phyloP scores from a whole-genome alignment of 2,329 filamentous ascomycete genomes.

The Massarina eburnea region DNA sequence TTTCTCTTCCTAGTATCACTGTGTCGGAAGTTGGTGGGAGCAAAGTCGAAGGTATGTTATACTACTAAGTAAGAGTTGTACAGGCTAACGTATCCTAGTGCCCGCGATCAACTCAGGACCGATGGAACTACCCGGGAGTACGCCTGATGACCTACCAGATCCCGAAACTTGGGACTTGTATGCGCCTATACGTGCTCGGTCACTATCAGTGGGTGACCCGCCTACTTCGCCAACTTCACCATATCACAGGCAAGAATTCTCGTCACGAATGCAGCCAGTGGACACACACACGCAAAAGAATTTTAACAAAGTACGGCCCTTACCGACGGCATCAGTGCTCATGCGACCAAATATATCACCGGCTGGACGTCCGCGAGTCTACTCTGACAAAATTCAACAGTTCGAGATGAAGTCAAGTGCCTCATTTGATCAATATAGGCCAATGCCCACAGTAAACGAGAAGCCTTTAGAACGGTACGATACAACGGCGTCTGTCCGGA shows the following conservation, averaged over 20 bases:
- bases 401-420: constrained; percentile 4
- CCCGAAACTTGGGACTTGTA: constrained; percentile 15
- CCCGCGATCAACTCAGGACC: constrained; percentile 18
- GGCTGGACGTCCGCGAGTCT: constrained; percentile 2
- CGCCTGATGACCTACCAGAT: constrained; percentile 21
- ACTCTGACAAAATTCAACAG: constrained; percentile 7
- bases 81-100: constrained; percentile 13
- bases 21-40: constrained; percentile 17
- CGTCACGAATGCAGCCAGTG: not conserved
- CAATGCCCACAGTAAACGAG: constrained; percentile 14
- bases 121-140: constrained; percentile 32
- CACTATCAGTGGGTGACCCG: not conserved
- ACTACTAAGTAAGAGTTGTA: not conserved
- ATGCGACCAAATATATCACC: not conserved
- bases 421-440: constrained; percentile 9
- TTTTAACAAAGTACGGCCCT: constrained; percentile 5
- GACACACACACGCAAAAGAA: constrained; percentile 1
- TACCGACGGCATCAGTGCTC: not conserved
- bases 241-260: not conserved
- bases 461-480: constrained; percentile 20
- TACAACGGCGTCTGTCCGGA: constrained; percentile 16
- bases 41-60: constrained; percentile 17
- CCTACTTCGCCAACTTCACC: not conserved
- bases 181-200: not conserved
- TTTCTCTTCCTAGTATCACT: constrained; percentile 24